Conservation (phyloP, 176 grass and related monocot species). For the Zea luxurians region DNA sequence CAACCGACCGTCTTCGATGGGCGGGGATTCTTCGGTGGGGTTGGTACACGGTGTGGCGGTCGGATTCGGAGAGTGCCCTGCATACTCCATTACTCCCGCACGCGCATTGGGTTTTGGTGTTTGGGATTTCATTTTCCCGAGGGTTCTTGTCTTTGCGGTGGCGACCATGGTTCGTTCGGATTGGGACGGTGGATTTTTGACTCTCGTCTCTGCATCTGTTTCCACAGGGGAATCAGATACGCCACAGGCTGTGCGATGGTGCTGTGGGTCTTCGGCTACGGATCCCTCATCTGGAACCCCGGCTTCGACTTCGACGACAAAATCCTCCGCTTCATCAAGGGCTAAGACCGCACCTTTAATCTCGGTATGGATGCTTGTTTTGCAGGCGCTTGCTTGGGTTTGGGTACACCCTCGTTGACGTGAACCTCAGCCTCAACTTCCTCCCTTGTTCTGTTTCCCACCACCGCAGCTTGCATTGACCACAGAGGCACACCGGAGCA, state of each 20-base stretch:
- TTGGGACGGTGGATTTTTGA: not conserved
- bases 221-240: not conserved
- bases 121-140: not conserved
- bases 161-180: not conserved
- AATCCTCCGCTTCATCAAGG: slow-evolving; percentile 77
- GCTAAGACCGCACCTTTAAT: slow-evolving; percentile 79
- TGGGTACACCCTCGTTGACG: not conserved
- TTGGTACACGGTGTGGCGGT: not conserved
- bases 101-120: not conserved
- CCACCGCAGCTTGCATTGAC: slow-evolving; percentile 78
- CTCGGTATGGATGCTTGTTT: slow-evolving; percentile 52
- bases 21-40: not conserved
- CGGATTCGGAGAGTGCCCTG: not conserved
- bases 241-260: slow-evolving; percentile 51
- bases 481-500: slow-evolving; percentile 86
- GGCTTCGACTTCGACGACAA: slow-evolving; percentile 91
- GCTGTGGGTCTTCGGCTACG: slow-evolving; percentile 92
- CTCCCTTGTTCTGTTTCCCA: no score
- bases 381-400: not conserved
- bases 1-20: not conserved
- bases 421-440: not conserved
- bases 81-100: not conserved
- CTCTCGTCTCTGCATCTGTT: not conserved
- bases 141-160: not conserved
- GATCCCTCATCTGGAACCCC: slow-evolving; percentile 96